Conservation (phyloP, 805 yeast genomes). For the Teunomyces atbi region DNA sequence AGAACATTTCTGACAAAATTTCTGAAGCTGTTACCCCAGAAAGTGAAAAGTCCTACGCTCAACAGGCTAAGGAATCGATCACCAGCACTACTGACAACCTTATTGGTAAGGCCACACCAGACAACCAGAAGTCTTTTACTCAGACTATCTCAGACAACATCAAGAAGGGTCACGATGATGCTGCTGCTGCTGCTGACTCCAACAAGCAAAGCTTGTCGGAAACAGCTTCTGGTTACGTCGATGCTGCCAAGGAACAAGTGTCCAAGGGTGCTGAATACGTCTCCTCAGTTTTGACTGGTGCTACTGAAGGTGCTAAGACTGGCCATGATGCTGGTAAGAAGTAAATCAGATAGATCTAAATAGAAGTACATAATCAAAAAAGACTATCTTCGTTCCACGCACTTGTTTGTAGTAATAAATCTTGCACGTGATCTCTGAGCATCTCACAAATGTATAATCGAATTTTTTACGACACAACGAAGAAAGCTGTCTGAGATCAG, state of each 20-base stretch:
- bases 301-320: constrained; percentile 50
- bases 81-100: constrained; percentile 34
- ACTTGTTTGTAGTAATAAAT: no score
- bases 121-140: constrained; percentile 61
- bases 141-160: constrained; percentile 70
- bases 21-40: constrained; percentile 41
- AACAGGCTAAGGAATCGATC: constrained; percentile 37
- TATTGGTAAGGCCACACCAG: constrained; percentile 55
- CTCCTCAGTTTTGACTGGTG: constrained; percentile 53
- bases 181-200: constrained; percentile 28
- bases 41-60: constrained; percentile 36
- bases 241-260: constrained; percentile 54
- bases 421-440: no score
- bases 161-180: constrained; percentile 55
- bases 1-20: constrained; percentile 40
- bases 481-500: no score
- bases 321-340: constrained; percentile 28
- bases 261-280: constrained; percentile 58
- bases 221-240: constrained; percentile 47
- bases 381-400: neutral
- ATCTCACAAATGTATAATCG: no score
- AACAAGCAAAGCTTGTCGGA: constrained; percentile 34
- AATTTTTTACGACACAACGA: no score
- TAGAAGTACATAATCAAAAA: neutral
- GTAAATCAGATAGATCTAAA: constrained; percentile 5